phyloP scores from a whole-genome alignment of 345 rosid genomes.

The Punica granatum region DNA sequence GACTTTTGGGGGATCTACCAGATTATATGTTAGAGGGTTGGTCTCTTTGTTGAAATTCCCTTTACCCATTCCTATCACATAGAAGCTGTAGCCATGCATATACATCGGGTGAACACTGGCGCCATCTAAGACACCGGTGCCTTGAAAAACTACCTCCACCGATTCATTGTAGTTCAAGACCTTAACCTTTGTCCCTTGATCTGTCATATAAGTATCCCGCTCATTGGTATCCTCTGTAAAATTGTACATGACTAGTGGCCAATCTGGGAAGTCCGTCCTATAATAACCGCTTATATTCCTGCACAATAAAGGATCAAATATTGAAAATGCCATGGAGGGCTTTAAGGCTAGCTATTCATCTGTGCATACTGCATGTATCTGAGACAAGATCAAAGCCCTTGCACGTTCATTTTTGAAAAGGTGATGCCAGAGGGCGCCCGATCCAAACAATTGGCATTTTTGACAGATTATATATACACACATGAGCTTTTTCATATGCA shows the following conservation, averaged over 20 bases:
- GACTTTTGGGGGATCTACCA: conserved; percentile 19
- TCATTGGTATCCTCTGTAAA: conserved; percentile 2
- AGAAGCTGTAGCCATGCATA: conserved; percentile 22
- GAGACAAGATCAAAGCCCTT: too few relatives aligned
- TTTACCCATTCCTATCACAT: conserved; percentile 12
- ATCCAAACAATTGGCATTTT: too few relatives aligned
- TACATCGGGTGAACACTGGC: conserved; percentile 18
- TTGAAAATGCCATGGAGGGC: too few relatives aligned
- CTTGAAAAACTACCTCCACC: conserved; percentile 20
- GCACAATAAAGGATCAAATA: too few relatives aligned
- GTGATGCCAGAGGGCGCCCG: too few relatives aligned
- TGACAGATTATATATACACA: too few relatives aligned
- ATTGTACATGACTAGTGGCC: conserved; percentile 4
- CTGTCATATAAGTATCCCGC: background rate
- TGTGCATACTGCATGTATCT: too few relatives aligned
- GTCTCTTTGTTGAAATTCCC: conserved; percentile 17
- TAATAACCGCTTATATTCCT: conserved; percentile 12
- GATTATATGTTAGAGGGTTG: conserved; percentile 13
- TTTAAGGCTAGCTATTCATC: too few relatives aligned
- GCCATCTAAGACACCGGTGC: conserved; percentile 13
- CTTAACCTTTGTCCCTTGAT: conserved; percentile 19
- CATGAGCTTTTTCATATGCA: too few relatives aligned
- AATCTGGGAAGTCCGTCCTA: conserved; percentile 6
- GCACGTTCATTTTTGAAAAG: too few relatives aligned
- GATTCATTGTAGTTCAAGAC: conserved; percentile 11